These are phyloP conservation scores for Melastoma malabathricum DNA, from an alignment of 345 rosid species.

Conservation along the genomic window DNA sequence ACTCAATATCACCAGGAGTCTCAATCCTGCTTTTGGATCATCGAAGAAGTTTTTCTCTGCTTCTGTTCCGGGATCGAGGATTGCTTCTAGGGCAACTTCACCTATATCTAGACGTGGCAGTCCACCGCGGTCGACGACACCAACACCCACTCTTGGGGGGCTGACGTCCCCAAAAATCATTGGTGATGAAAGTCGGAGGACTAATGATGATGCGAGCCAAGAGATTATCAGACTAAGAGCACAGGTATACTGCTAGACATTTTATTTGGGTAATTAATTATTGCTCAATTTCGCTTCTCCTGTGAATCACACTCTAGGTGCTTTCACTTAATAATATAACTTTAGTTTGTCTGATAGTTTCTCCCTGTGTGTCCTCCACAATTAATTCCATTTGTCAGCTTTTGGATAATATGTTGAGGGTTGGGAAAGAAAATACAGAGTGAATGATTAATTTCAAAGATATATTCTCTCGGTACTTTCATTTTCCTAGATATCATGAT, in stretches of 20 bases:
- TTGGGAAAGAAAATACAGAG: too few relatives aligned
- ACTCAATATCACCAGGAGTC: slow-evolving; percentile 60
- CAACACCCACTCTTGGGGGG: slow-evolving; percentile 89
- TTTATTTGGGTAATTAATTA: background rate
- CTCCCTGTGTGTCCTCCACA: too few relatives aligned
- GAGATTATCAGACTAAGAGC: slow-evolving; percentile 80
- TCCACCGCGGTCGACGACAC: slow-evolving; percentile 97
- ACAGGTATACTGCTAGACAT: slow-evolving; percentile 36
- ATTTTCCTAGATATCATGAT: too few relatives aligned
- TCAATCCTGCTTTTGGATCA: slow-evolving; percentile 80
- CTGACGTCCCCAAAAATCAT: slow-evolving; percentile 66
- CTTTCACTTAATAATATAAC: too few relatives aligned
- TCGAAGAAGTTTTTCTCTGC: slow-evolving; percentile 97
- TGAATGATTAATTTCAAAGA: too few relatives aligned
- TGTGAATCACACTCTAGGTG: too few relatives aligned
- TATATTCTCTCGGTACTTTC: too few relatives aligned
- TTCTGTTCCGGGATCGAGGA: slow-evolving; percentile 98
- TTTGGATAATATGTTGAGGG: too few relatives aligned
- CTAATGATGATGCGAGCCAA: slow-evolving; percentile 70
- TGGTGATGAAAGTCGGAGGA: slow-evolving; percentile 64
- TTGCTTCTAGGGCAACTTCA: slow-evolving; percentile 95
- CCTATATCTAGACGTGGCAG: slow-evolving; percentile 91
- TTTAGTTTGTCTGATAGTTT: too few relatives aligned
- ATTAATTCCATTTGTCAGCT: too few relatives aligned
- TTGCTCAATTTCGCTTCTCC: too few relatives aligned